A percentile compares a stretch with the other conserved stretches of the same genome.
Conservation (phyloP, 2,329 filamentous ascomycete species). For the Gaeumannomyces sp. region DNA sequence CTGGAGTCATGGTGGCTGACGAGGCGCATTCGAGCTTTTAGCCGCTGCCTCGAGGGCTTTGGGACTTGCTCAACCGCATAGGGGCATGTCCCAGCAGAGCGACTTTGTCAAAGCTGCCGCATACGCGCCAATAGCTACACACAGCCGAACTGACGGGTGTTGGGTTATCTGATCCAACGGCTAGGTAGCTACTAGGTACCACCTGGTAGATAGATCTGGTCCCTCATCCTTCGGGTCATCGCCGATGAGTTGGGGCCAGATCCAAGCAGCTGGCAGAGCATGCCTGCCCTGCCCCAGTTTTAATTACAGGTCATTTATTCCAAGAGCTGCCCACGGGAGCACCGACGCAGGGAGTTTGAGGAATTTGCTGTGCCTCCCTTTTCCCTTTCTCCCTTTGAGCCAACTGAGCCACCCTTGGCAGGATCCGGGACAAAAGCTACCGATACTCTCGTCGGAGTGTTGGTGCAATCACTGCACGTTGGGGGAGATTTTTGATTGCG, state of each 20-base stretch:
- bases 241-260: neutral
- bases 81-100: too few relatives aligned
- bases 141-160: neutral
- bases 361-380: neutral
- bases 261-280: neutral
- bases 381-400: too few relatives aligned
- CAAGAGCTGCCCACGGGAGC: neutral
- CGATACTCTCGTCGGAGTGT: neutral
- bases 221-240: neutral
- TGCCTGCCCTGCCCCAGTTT: neutral
- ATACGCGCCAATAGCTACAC: too few relatives aligned
- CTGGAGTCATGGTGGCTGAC: neutral
- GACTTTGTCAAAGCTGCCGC: too few relatives aligned
- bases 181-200: too few relatives aligned
- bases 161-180: neutral
- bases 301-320: neutral
- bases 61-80: too few relatives aligned
- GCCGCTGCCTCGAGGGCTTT: too few relatives aligned
- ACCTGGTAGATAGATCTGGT: neutral
- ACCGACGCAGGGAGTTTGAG: neutral
- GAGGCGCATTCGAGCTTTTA: neutral
- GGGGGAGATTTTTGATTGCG: too few relatives aligned
- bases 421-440: neutral
- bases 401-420: neutral
- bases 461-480: neutral